Conservation (phyloP, 495 filamentous ascomycete genomes). For the Zalerion maritima region DNA sequence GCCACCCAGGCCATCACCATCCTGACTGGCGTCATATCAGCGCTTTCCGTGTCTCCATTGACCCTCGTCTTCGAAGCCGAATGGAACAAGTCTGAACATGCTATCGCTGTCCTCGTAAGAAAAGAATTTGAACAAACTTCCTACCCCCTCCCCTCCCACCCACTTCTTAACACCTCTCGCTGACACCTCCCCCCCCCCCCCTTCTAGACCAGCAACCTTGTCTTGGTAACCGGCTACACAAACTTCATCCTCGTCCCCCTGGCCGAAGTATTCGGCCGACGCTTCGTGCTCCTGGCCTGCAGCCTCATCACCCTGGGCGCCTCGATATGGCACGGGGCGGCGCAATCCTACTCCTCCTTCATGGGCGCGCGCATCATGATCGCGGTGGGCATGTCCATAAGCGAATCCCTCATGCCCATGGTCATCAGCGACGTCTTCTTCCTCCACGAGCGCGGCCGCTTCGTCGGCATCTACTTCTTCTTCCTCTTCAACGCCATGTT, state of each 20-base stretch:
- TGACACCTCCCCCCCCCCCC: no score
- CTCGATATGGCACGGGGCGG: slow-evolving; percentile 44
- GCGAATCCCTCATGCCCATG: slow-evolving; percentile 44
- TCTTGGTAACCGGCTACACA: slow-evolving; percentile 46
- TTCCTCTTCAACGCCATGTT: slow-evolving; percentile 29
- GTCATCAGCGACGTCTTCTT: slow-evolving; percentile 55
- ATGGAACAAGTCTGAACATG: slow-evolving; percentile 37
- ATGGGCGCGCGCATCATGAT: slow-evolving; percentile 48
- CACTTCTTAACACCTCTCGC: not conserved
- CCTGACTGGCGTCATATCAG: slow-evolving; percentile 44
- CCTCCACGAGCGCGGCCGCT: slow-evolving; percentile 49
- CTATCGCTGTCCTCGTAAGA: no score
- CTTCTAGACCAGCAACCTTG: slow-evolving; percentile 40
- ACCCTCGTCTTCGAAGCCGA: slow-evolving; percentile 39
- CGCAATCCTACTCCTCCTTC: slow-evolving; percentile 42
- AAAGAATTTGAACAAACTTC: no score
- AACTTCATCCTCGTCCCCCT: slow-evolving; percentile 53
- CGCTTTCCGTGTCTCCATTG: slow-evolving; percentile 43
- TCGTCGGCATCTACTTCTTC: slow-evolving; percentile 52
- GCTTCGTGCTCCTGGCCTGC: slow-evolving; percentile 42
- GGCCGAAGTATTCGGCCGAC: slow-evolving; percentile 41
- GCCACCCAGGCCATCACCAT: slow-evolving; percentile 32
- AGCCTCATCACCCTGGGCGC: slow-evolving; percentile 39
- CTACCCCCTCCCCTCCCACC: not conserved
- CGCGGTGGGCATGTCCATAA: slow-evolving; percentile 43